Base-by-base conservation (phyloP, 164 flowering plant species). In the Magnolia sinica region DNA sequence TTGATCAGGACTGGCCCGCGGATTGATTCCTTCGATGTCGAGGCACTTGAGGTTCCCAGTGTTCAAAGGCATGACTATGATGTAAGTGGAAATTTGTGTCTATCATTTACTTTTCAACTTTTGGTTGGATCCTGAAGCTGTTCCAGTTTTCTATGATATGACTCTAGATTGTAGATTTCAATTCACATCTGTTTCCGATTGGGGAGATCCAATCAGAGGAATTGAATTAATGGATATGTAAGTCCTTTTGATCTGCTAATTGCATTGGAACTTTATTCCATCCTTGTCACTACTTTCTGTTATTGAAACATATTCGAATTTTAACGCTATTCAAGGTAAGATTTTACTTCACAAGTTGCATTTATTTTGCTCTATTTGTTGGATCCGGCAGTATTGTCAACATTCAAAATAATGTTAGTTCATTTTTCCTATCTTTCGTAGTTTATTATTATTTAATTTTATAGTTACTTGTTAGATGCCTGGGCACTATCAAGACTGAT, bases 11-110 rank as follows among this genome's bases (percentile, higher is more conserved):
- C 99, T 8, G 98, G 99, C 3, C 98, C 97, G 1, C 81, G 94
- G 29, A 78, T 96, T 11, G 98, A 96, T 85, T 96, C 99, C 16
- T 96, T 96, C 73, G 99, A 94, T 80, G 98, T 94, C 3, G 99
- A 96, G 77, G 98, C 97, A 5, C 93, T 92, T 7, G 99, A 96
- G 76, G 86, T 94, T 74, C 97, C 97, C 14, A 93, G 98, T 0
- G 95, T 90, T 50, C 89, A 82, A 23, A 82, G 92, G 70, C 85
- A 79, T 68, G 98, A 92, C 8, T 88, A 87, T 75, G 98, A 92
- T 96, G 98, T 82, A 79, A 50, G 64, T 19, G 8, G 8, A 22
- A 50, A n/a, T 23, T 19, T 45, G 50, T 49, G 19, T 70, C 24
- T 19, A 14, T 45, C n/a, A 70, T 70, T 70, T 4, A 1, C 72